Base-by-base conservation (phyloP, 495 filamentous ascomycete species). In the Aspergillus coremiiformis region DNA sequence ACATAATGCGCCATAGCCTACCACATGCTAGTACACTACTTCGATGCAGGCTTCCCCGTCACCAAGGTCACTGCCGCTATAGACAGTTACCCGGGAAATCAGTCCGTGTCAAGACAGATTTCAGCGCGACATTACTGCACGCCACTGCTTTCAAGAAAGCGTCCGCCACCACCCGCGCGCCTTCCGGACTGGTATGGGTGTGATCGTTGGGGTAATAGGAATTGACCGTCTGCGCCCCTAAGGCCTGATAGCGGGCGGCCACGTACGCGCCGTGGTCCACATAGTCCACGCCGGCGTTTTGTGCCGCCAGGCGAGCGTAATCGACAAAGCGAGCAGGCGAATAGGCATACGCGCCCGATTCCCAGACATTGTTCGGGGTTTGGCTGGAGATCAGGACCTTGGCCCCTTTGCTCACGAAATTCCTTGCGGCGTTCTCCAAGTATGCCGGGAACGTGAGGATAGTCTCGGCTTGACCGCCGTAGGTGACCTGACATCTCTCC, bases 361-460 rank as follows among this genome's bases (percentile, higher is more conserved):
- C 81, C 79, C 81, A 86, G 14, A 73, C 61, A 53, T 80, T 85
- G 54, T 86, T 78, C 0, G 84, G 84, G 3, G 84, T 87, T 46
- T 78, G 81, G 14, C 69, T 74, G 11, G 73, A 74, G 37, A 86
- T 71, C n/a, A 87, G 67, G 27, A 86, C 84, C 15, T 72, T 70
- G 10, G 82, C 84, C 12, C 84, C 84, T 58, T 84, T 83, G 44
- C 69, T 70, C 22, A 72, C 59, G 57, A 81, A 76, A 43, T 63
- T 56, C 41, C 67, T 65, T 14, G 79, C 69, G 10, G 82, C 80
- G 50, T 76, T 73, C 60, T 77, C 69, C 44, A 85, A 50, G 63
- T 84, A 84, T 19, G 72, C 74, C 1, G 75, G 75, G 62, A 79
- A 85, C 0, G 81, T 83, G 21, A 78, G 64, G 3, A 83, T 77